Percentiles rank a stretch among this genome's conserved stretches.
These are phyloP conservation scores for Lentinula raphanica DNA, from an alignment of 768 basidiomycete genomes.

Conservation along the genomic window DNA sequence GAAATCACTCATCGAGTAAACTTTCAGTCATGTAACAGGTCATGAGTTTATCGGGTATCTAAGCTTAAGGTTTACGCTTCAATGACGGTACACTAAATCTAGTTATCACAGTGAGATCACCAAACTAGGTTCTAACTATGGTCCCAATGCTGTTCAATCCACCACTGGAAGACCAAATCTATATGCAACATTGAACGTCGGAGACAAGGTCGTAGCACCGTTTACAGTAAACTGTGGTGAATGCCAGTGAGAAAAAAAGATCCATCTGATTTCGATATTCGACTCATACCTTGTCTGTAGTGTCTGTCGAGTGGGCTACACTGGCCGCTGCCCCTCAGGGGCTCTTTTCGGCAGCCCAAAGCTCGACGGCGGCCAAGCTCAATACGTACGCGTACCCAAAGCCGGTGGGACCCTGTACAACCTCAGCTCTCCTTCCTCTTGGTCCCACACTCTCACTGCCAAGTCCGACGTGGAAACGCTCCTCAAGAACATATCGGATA, in stretches of 20 bases:
- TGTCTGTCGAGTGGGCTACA: slow-evolving; percentile 69
- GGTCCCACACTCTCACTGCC: slow-evolving; percentile 25
- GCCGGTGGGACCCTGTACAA: slow-evolving; percentile 76
- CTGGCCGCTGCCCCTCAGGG: slow-evolving; percentile 59
- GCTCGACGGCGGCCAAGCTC: slow-evolving; percentile 73
- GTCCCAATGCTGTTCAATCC: slow-evolving; percentile 22
- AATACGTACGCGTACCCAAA: slow-evolving; percentile 73
- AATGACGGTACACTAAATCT: neutral
- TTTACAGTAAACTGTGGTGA: slow-evolving; percentile 84
- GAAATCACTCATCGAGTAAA: neutral
- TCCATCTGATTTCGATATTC: too few relatives aligned
- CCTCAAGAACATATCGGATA: slow-evolving; percentile 41
- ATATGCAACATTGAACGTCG: slow-evolving; percentile 60
- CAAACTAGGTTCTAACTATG: slow-evolving; percentile 58
- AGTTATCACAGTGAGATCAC: slow-evolving; percentile 38
- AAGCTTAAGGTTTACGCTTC: neutral
- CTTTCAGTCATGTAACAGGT: slow-evolving; percentile 55
- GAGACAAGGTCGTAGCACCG: slow-evolving; percentile 75
- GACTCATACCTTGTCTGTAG: too few relatives aligned
- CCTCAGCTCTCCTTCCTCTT: slow-evolving; percentile 43
- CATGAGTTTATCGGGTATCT: slow-evolving; percentile 69
- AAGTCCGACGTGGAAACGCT: neutral
- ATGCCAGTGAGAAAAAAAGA: slow-evolving; percentile 67
- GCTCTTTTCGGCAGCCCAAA: slow-evolving; percentile 60
- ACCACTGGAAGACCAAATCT: slow-evolving; percentile 48